Conservation (phyloP, 345 rosid genomes). For the Lepidium didymum region DNA sequence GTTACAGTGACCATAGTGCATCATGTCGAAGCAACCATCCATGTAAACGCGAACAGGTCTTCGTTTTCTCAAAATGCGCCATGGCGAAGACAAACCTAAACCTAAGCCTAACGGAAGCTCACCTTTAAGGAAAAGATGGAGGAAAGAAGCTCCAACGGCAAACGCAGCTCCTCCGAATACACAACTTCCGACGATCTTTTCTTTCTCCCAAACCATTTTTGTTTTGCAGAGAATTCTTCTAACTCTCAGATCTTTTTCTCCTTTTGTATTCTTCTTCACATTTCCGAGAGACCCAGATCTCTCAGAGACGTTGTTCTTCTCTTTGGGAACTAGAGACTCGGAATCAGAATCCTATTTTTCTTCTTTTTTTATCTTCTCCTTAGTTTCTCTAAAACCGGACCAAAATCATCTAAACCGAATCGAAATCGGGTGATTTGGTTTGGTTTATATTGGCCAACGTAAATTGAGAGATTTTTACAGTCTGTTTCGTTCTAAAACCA, state of each 20-base stretch:
- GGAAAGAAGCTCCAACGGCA: conserved; percentile 39
- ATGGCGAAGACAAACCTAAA: conserved; percentile 23
- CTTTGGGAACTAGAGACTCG: conserved; percentile 30
- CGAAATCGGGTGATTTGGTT: background rate
- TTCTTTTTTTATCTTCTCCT: background rate
- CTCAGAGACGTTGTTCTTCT: conserved; percentile 24
- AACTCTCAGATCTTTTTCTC: conserved; percentile 12
- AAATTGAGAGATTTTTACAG: background rate
- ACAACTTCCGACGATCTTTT: conserved; percentile 36
- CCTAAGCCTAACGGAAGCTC: conserved; percentile 31
- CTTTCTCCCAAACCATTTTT: conserved; percentile 34
- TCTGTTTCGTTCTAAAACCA: background rate
- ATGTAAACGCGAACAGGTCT: conserved; percentile 80
- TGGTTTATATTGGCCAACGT: background rate
- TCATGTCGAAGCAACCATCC: conserved; percentile 98
- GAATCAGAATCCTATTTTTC: conserved; percentile 23
- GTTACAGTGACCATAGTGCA: conserved; percentile 97
- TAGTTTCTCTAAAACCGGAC: background rate
- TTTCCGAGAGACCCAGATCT: conserved; percentile 20
- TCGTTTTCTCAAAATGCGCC: conserved; percentile 38
- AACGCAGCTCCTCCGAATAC: conserved; percentile 47
- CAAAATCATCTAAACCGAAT: background rate
- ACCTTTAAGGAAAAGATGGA: conserved; percentile 31
- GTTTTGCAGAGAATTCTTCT: background rate
- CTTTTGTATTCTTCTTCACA: conserved; percentile 5